Percentiles rank a stretch among this genome's conserved stretches.
phyloP scores from a whole-genome alignment of 2,329 filamentous ascomycete species.

The Trichoderma aggressivum region DNA sequence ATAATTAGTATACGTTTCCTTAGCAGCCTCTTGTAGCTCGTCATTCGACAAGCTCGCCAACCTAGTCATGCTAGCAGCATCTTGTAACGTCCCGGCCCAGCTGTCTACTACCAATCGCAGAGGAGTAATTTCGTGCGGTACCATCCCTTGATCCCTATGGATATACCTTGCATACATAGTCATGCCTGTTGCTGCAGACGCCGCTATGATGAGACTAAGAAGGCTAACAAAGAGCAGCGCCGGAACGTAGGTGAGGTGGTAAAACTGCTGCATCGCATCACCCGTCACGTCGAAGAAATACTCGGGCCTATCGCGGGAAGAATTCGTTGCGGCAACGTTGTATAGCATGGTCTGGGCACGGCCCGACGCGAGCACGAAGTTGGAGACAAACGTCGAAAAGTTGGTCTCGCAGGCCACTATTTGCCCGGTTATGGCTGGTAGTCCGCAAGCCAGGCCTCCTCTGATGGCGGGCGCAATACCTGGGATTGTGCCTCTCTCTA shows the following conservation, averaged over 20 bases:
- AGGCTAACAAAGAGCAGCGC: background rate
- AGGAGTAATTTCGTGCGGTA: background rate
- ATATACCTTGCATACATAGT: background rate
- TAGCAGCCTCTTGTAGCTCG: background rate
- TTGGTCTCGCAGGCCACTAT: background rate
- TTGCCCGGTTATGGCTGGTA: background rate
- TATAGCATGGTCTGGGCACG: background rate
- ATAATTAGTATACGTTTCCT: background rate
- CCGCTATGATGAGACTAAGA: background rate
- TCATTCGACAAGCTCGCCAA: background rate
- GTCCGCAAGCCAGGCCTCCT: background rate
- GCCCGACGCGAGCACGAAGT: background rate
- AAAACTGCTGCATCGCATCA: background rate
- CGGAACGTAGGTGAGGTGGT: background rate
- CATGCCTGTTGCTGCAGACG: background rate
- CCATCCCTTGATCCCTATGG: background rate
- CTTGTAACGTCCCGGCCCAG: background rate
- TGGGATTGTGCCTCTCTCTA: background rate
- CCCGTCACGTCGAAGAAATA: background rate
- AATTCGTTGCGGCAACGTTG: background rate
- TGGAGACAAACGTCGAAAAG: background rate
- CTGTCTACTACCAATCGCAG: background rate
- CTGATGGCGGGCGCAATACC: background rate
- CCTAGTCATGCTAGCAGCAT: background rate
- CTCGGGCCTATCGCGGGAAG: background rate